Evolutionary conservation across 75 land plant genomes (phyloP).

Genomic region (Picea sitchensis): DNA sequence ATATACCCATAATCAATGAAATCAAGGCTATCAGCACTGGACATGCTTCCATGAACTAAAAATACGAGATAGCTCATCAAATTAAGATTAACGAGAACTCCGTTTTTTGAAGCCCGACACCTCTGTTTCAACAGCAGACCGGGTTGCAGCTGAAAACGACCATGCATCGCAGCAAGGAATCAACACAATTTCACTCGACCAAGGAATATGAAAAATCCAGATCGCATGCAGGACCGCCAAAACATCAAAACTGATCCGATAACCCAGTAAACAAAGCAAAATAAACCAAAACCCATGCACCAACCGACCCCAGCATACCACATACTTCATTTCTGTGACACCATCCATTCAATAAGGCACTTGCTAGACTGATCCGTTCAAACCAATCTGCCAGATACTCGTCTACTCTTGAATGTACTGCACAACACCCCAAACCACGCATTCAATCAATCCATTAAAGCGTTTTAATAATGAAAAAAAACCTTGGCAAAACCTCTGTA

Average conservation of each 20-base stretch:
- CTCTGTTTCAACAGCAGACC: background rate
- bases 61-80: background rate
- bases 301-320: too few species aligned
- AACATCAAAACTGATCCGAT: background rate
- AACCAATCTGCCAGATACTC: constrained; percentile 28
- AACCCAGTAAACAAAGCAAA: too few species aligned
- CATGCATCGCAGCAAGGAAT: background rate
- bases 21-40: background rate
- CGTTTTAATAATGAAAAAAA: background rate
- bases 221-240: background rate
- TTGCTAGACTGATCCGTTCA: constrained; percentile 27
- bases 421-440: background rate
- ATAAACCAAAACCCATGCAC: background rate
- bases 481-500: background rate
- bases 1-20: background rate
- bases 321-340: too few species aligned
- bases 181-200: background rate
- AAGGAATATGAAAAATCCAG: background rate
- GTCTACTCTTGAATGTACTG: constrained; percentile 20
- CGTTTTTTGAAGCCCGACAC: background rate
- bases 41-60: background rate
- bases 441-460: background rate
- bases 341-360: too few species aligned
- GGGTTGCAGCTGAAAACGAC: background rate
- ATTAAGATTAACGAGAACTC: background rate